Evolutionary conservation across 306 rosid species (phyloP), one percentile per base, ranked within the genome.

Genomic region (Inga leiocalycina): DNA sequence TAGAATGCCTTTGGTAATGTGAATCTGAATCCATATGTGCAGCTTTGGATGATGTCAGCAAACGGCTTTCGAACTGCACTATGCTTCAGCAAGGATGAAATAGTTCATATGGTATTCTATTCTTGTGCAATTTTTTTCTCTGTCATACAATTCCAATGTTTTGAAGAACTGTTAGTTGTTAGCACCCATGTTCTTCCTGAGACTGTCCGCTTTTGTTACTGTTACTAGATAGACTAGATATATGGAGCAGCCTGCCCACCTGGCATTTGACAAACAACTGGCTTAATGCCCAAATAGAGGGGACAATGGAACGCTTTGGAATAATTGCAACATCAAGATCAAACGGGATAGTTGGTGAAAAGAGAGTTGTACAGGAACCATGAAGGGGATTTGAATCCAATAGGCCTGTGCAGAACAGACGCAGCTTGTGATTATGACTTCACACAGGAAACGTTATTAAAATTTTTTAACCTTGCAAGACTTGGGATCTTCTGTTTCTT

Each of bases 11-110:
- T 52, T 67, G 77, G 62, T 84, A 84, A 69, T 84, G 79, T 84
- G 80, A 76, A 69, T 59, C 32, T 84, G 80, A 74, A 69, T 59
- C 27, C 75, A 65, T 81, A 59, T 72, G 5, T 79, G 82, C 97
- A 96, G 99, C 92, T 48, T 93, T 96, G 97, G 79, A 82, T 69
- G 97, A 92, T 65, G 88, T 96, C 81, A 84, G 86, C 39, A 81
- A 86, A 66, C 89, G 22, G 69, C 98, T 96, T 87, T 88, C 87
- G 27, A 91, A 73, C 78, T 96, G 99, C 90, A 81, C 82, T 30
- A 77, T 68, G 70, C 90, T 80, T 70, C 93, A 27, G 62, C 88
- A 83, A 79, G 92, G 91, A 90, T 91, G 86, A 84, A 83, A 34
- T 80, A 66, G 78, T 65, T 85, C 76, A 78, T 75, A 77, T 37